phyloP scores from a whole-genome alignment of 1,139 yeast genomes.

The Trichomonascaceae sp. region DNA sequence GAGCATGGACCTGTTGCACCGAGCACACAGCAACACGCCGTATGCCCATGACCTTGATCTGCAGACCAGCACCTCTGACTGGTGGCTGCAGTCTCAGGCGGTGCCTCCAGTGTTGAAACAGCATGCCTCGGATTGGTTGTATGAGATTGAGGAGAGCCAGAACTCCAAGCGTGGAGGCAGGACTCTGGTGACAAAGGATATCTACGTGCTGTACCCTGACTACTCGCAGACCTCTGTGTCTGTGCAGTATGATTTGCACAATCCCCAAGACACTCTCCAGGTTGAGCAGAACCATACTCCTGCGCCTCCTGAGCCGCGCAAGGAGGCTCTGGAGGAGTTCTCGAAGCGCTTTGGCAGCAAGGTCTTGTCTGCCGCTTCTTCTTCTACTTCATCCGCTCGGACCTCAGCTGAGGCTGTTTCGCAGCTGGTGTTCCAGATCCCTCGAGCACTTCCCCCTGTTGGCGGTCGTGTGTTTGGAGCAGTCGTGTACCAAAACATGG shows the following conservation, averaged over 20 bases:
- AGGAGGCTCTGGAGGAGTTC: conserved; percentile 38
- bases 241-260: conserved; percentile 39
- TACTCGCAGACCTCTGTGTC: conserved; percentile 50
- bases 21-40: too few relatives aligned
- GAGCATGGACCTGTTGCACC: too few relatives aligned
- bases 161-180: conserved; percentile 45
- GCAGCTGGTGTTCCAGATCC: conserved; percentile 23
- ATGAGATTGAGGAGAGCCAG: conserved; percentile 51
- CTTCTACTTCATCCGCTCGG: conserved; percentile 11
- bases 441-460: conserved; percentile 42
- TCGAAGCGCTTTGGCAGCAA: conserved; percentile 29
- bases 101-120: conserved; percentile 44
- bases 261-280: conserved; percentile 42
- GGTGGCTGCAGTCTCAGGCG: conserved; percentile 52
- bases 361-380: conserved; percentile 17
- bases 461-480: conserved; percentile 65
- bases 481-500: conserved; percentile 48
- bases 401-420: conserved; percentile 20
- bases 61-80: conserved; percentile 27
- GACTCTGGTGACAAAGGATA: conserved; percentile 44
- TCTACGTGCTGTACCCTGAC: conserved; percentile 62
- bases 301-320: conserved; percentile 36
- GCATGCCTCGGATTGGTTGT: conserved; percentile 33
- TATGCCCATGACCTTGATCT: conserved; percentile 10
- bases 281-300: conserved; percentile 30